Percentiles rank a stretch among this genome's conserved stretches.
Evolutionary conservation across 2,329 filamentous ascomycete species (phyloP).

Genomic region (Neonectria magnoliae): DNA sequence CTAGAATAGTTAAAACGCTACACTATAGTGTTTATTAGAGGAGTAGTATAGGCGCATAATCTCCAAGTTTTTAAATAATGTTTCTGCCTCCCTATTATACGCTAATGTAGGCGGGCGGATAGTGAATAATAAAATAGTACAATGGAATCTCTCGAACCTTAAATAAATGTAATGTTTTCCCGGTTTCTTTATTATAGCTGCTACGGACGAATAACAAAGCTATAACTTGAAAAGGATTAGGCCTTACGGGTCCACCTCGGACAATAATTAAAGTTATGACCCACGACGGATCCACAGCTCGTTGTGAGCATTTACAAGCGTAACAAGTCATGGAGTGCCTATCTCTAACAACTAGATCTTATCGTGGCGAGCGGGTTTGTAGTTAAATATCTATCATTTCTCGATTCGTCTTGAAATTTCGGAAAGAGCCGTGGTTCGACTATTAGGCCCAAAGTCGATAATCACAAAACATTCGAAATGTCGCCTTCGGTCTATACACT

Average conservation of each 20-base stretch:
- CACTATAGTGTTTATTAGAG: too few species aligned
- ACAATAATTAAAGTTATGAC: neutral
- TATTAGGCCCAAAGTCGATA: neutral
- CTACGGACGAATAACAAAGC: neutral
- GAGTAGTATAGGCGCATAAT: neutral
- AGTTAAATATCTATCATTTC: neutral
- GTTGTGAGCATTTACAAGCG: neutral
- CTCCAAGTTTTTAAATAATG: neutral
- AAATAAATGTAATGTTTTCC: neutral
- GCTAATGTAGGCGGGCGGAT: neutral
- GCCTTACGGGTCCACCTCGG: neutral
- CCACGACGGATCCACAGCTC: neutral
- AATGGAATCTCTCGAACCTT: neutral
- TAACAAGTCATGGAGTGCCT: neutral
- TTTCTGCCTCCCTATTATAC: neutral
- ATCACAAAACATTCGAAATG: neutral
- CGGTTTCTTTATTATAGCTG: neutral
- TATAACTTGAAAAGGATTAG: neutral
- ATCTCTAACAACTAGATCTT: neutral
- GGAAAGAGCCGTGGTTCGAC: neutral
- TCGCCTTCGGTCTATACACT: constrained; percentile 6
- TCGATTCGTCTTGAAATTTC: neutral
- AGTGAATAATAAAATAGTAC: neutral
- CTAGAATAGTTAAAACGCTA: too few species aligned
- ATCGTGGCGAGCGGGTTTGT: neutral